phyloP scores from a whole-genome alignment of 352 stramenopile species.

The Globisporangium camurandrum region DNA sequence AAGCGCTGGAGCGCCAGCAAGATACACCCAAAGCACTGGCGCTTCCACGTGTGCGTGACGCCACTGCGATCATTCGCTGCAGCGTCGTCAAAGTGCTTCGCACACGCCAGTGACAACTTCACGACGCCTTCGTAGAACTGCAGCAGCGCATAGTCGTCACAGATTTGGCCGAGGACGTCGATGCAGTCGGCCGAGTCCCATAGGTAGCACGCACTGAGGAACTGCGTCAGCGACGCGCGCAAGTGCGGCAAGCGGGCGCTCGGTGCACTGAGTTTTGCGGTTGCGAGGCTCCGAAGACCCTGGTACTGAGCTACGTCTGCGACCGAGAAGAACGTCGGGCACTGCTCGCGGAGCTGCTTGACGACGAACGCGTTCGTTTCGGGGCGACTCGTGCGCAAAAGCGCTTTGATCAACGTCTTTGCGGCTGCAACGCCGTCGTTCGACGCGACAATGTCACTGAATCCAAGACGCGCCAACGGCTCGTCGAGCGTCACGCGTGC shows the following conservation, averaged over 20 bases:
- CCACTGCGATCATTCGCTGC: constrained; percentile 55
- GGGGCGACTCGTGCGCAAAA: constrained; percentile 72
- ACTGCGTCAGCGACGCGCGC: constrained; percentile 68
- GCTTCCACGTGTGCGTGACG: constrained; percentile 61
- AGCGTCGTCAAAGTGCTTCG: constrained; percentile 71
- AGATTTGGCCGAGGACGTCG: constrained; percentile 70
- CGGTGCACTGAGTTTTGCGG: constrained; percentile 65
- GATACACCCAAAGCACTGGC: constrained; percentile 70
- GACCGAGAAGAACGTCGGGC: constrained; percentile 77
- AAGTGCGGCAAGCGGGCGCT: constrained; percentile 55
- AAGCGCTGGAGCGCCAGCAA: constrained; percentile 57
- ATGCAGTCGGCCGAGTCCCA: constrained; percentile 78
- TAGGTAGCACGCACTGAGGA: constrained; percentile 78
- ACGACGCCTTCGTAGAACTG: constrained; percentile 84
- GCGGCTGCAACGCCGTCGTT: constrained; percentile 45
- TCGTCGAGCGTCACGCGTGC: constrained; percentile 69
- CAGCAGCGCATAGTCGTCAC: constrained; percentile 70
- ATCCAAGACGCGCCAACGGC: constrained; percentile 48
- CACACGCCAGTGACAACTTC: constrained; percentile 72
- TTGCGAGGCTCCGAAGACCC: constrained; percentile 76
- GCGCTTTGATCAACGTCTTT: constrained; percentile 71
- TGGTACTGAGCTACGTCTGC: constrained; percentile 80
- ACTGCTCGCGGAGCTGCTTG: constrained; percentile 79
- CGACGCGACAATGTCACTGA: constrained; percentile 72
- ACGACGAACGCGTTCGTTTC: constrained; percentile 80